Conservation (phyloP, 2,329 filamentous ascomycete genomes). For the Neopestalotiopsis rosae region DNA sequence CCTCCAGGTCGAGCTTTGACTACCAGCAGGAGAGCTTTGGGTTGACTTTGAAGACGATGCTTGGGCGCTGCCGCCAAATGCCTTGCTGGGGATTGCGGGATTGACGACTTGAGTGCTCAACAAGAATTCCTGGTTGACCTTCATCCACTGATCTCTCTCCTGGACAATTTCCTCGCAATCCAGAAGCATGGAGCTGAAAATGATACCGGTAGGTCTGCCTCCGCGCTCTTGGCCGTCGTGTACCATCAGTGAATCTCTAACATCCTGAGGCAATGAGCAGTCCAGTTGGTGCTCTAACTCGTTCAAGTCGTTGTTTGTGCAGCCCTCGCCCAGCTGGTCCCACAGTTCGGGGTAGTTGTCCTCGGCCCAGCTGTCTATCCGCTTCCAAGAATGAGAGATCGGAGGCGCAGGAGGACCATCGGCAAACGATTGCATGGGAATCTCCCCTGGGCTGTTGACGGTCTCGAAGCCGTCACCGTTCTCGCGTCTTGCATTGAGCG, state of each 20-base stretch:
- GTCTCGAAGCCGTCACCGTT: constrained; percentile 70
- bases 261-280: constrained; percentile 89
- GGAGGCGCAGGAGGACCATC: constrained; percentile 93
- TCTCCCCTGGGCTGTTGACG: constrained; percentile 75
- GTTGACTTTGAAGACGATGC: constrained; percentile 73
- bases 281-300: constrained; percentile 96
- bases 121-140: constrained; percentile 89
- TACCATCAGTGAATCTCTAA: constrained; percentile 86
- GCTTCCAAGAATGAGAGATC: constrained; percentile 86
- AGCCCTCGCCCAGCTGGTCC: constrained; percentile 91
- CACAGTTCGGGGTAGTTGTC: constrained; percentile 94
- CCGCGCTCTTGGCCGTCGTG: constrained; percentile 98
- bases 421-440: constrained; percentile 95
- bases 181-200: constrained; percentile 93
- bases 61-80: constrained; percentile 67
- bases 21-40: constrained; percentile 50
- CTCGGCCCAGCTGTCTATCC: constrained; percentile 93
- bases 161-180: constrained; percentile 98
- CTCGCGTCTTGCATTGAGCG: constrained; percentile 71
- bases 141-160: constrained; percentile 96
- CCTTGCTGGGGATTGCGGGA: constrained; percentile 72
- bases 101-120: constrained; percentile 61
- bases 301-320: constrained; percentile 93
- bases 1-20: constrained; percentile 74
- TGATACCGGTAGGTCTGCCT: constrained; percentile 86